Evolutionary conservation across 805 yeast species (phyloP).

Genomic region (Jamesozyma rosinii): DNA sequence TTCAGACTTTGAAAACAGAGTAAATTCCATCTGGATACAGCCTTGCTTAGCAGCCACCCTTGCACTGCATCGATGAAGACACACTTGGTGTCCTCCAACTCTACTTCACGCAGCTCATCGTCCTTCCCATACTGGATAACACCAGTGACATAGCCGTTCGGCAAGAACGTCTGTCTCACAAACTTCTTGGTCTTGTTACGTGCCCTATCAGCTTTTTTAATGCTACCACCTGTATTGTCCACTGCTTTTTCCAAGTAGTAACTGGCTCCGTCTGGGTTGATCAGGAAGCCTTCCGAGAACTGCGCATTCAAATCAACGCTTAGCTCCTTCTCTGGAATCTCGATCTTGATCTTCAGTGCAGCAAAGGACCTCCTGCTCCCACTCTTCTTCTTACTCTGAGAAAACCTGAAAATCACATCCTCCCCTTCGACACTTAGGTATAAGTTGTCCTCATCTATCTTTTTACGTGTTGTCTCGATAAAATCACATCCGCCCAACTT

Average conservation of each 20-base stretch:
- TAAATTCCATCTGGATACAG: constrained; percentile 84
- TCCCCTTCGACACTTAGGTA: constrained; percentile 11
- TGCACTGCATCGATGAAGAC: constrained; percentile 83
- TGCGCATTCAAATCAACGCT: constrained; percentile 14
- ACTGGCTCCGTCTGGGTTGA: constrained; percentile 69
- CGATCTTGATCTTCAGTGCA: constrained; percentile 11
- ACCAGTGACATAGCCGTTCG: constrained; percentile 59
- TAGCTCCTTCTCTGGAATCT: constrained; percentile 10
- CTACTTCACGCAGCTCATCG: constrained; percentile 16
- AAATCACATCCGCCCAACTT: constrained; percentile 27
- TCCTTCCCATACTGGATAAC: constrained; percentile 30
- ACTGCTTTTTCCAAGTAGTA: constrained; percentile 48
- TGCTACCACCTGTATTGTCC: constrained; percentile 5
- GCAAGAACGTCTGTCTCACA: constrained; percentile 76
- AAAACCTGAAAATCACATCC: constrained; percentile 14
- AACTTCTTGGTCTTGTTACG: constrained; percentile 33
- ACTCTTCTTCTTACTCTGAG: constrained; percentile 4
- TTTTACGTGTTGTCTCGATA: constrained; percentile 3
- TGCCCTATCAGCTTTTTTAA: constrained; percentile 47
- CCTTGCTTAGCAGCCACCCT: constrained; percentile 89
- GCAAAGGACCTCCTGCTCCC: constrained; percentile 4
- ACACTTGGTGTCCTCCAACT: constrained; percentile 30
- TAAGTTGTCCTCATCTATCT: constrained; percentile 12
- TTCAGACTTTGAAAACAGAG: constrained; percentile 62
- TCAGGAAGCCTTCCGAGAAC: constrained; percentile 50